Base-by-base conservation (phyloP, 2,329 filamentous ascomycete species). In the Xylaria sp. region DNA sequence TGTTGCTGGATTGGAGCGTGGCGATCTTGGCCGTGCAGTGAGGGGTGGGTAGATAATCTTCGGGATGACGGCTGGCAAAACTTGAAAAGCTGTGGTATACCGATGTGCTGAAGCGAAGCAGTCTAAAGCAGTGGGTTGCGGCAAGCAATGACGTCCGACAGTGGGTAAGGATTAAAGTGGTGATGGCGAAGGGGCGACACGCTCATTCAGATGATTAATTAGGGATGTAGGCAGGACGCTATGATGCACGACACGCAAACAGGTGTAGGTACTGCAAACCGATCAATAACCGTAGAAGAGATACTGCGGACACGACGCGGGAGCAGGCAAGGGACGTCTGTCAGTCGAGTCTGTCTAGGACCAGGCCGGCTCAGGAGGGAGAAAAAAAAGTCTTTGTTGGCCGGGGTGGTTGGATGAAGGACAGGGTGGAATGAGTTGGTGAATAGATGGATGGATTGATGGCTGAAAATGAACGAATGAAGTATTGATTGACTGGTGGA, bases 321-420 rank as follows among this genome's bases (percentile, higher is more conserved):
- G 62, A 52, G 91, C 15, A 50, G 48, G 91, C 81, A 55, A 56
- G 91, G 81, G 44, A 84, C 20, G 82, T 72, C 84, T 62, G 54
- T 65, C 51, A 57, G 64, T 57, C 13, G 59, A 57, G 64, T 57
- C 13, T 62, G 62, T 25, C 41, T 63, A 65, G 63, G 59, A 56
- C 52, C 34, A 44, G 39, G 57, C 62, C 20, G 41, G 48, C 23
- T 41, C 20, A 34, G 51, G 56, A 54, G 46, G 39, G 37, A 54
- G 28, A 44, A 59, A 62, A 51, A 46, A 51, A 54, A 41, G 59
- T 48, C 59, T 62, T 57, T 56, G 41, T 59, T 58, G 18, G 28
- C 31, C 20, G 44, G 28, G 48, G 31, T 57, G 23, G 37, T 65
- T 18, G 62, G 25, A 20, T 25, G n/a, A 39, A 60, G 34, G 39